Evolutionary conservation across 2,329 filamentous ascomycete genomes (phyloP), one percentile per base, ranked within the genome.

Genomic region (Calycina herbarum): DNA sequence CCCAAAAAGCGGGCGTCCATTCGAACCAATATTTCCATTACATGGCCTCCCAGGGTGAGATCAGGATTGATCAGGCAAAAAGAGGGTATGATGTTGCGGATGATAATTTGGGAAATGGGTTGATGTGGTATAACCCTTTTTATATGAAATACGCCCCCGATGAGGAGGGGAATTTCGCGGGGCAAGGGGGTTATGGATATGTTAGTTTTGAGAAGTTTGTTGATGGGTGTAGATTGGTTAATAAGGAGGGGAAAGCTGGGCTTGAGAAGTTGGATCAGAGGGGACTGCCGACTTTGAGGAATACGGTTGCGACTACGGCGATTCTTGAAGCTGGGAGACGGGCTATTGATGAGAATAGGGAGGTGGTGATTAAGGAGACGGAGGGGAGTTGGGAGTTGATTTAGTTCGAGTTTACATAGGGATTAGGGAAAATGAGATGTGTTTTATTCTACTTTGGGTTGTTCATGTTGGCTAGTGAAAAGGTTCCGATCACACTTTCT

Each of bases 1-100:
- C 94, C 13, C 91, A 96, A 77, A 91, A 89, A 74, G 94, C 94
- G 0, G 94, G 94, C 60, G 93, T 97, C n/a, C 94, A 97, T 80
- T 94, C 90, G 1, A 96, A 96, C 78, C 94, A 97, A 81, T 95
- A 97, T 80, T 97, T 97, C 82, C 94, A 97, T 80, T 97, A 95
- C 81, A 89, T 97, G 81, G 94, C 87, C 2, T 85, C 86, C 67
- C 86, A 89, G 64, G 94, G 94, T 69, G 94, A 97, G 80, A 88
- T 97, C 73, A 87, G 92, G 67, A 86, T 96, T 73, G 92, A 97
- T 81, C 94, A 97, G 80, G 94, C 93, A 57, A 96, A 96, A 83
- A 87, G 94, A 63, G 94, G 94, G 59, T 97, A 97, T 80, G 93
- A 97, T 75, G 90, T 97, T 11, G 93, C 94, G n/a, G 91, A 93